These are phyloP conservation scores for Nemania sp. DNA, from an alignment of 2,329 filamentous ascomycete genomes.

Conservation along the genomic window DNA sequence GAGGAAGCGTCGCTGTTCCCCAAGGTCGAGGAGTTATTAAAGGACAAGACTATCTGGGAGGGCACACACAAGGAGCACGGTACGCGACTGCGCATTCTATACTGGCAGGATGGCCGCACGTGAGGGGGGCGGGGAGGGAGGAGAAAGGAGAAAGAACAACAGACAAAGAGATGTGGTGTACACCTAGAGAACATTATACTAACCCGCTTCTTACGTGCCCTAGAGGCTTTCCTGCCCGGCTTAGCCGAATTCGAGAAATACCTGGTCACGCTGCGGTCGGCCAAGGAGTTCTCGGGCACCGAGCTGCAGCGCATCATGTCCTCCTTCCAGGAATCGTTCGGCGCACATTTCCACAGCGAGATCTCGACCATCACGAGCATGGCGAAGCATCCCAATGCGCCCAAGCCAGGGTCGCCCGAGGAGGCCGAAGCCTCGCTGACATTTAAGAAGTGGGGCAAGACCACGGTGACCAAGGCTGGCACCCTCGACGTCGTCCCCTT, in stretches of 20 bases:
- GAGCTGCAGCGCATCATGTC: slow-evolving; percentile 55
- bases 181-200: slow-evolving; percentile 2
- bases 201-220: neutral
- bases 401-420: slow-evolving; percentile 49
- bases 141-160: no score
- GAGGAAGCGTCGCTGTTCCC: slow-evolving; percentile 61
- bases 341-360: slow-evolving; percentile 59
- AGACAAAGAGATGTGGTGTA: no score
- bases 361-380: slow-evolving; percentile 55
- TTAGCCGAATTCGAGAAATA: slow-evolving; percentile 57
- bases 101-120: no score
- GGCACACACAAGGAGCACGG: slow-evolving; percentile 60
- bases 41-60: slow-evolving; percentile 54
- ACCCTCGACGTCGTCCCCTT: slow-evolving; percentile 64
- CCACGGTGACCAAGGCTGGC: slow-evolving; percentile 64
- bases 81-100: no score
- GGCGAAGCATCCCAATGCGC: slow-evolving; percentile 54
- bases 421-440: slow-evolving; percentile 50
- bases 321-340: slow-evolving; percentile 54
- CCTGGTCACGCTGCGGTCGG: slow-evolving; percentile 47
- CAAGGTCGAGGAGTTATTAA: slow-evolving; percentile 55
- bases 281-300: slow-evolving; percentile 48
- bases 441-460: slow-evolving; percentile 66
- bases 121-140: no score
- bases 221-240: slow-evolving; percentile 54